These are phyloP conservation scores for Medicago truncatula DNA, from an alignment of 306 rosid species.

Conservation along the genomic window DNA sequence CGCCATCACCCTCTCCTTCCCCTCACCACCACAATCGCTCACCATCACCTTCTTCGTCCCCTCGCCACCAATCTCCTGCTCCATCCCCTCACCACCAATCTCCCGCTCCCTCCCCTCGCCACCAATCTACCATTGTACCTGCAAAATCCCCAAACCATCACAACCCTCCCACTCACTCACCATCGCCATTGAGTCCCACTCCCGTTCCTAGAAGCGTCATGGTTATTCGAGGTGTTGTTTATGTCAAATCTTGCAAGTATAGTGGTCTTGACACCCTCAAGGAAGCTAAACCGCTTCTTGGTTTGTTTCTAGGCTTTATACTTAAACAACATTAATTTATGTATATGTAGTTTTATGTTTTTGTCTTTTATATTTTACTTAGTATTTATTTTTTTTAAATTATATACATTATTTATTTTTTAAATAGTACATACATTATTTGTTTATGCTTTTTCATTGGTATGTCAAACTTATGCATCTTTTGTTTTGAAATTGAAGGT, in stretches of 20 bases:
- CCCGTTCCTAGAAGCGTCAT: conserved; percentile 57
- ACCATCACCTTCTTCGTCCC: conserved; percentile 39
- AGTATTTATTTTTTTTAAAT: too few relatives aligned
- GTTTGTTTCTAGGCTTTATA: conserved; percentile 43
- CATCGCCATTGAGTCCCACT: background rate
- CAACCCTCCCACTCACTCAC: background rate
- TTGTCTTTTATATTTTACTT: too few relatives aligned
- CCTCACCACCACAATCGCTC: background rate
- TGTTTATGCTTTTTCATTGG: conserved; percentile 3
- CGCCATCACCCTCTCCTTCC: conserved; percentile 36
- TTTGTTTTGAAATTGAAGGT: conserved; percentile 48
- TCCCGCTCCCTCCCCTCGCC: conserved; percentile 13
- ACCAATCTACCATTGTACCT: background rate
- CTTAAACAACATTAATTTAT: background rate
- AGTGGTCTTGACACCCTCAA: conserved; percentile 59
- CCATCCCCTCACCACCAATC: background rate
- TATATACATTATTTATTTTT: too few relatives aligned
- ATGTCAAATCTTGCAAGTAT: conserved; percentile 73
- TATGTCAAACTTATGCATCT: background rate
- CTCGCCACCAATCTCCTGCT: conserved; percentile 27
- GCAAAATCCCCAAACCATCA: background rate
- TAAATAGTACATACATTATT: too few relatives aligned
- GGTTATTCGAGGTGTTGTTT: conserved; percentile 86
- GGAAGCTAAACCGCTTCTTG: conserved; percentile 63
- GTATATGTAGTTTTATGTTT: too few relatives aligned